Evolutionary conservation across 2,329 filamentous ascomycete genomes (phyloP).

Genomic region (Fusarium decemcellulare): DNA sequence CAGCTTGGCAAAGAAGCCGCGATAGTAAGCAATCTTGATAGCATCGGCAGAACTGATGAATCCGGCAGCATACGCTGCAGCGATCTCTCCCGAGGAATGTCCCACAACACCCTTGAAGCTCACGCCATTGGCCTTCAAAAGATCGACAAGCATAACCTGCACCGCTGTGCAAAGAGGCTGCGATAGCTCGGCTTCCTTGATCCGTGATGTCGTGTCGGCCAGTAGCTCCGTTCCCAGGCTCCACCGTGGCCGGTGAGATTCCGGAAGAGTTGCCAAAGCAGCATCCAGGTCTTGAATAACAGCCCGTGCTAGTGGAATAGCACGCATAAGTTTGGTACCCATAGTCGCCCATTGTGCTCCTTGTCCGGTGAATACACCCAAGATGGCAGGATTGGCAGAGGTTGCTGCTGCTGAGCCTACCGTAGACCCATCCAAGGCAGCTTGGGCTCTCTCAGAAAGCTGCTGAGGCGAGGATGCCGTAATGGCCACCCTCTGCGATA

Average conservation of each 20-base stretch:
- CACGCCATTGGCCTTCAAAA: background rate
- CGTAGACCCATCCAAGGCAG: background rate
- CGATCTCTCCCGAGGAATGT: constrained; percentile 53
- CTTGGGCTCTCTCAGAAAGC: background rate
- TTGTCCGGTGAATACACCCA: constrained; percentile 5
- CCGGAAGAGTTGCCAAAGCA: background rate
- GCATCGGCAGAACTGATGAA: constrained; percentile 52
- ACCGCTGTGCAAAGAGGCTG: constrained; percentile 5
- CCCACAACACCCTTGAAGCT: background rate
- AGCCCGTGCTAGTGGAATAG: background rate
- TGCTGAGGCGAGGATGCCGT: background rate
- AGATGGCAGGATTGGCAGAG: background rate
- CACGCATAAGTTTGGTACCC: background rate
- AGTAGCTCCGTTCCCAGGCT: background rate
- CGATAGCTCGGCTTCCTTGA: background rate
- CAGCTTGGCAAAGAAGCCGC: constrained; percentile 25
- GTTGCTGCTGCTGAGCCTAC: background rate
- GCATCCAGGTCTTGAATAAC: background rate
- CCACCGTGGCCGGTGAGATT: background rate
- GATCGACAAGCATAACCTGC: constrained; percentile 1
- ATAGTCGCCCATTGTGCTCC: constrained; percentile 7
- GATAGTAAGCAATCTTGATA: constrained; percentile 38
- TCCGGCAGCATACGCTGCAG: constrained; percentile 59
- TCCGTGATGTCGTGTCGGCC: background rate
- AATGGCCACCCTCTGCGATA: background rate